A percentile compares a stretch with the other conserved stretches of the same genome.
These are phyloP conservation scores for Larix sibirica DNA, from an alignment of 83 land plant genomes.

Conservation along the genomic window DNA sequence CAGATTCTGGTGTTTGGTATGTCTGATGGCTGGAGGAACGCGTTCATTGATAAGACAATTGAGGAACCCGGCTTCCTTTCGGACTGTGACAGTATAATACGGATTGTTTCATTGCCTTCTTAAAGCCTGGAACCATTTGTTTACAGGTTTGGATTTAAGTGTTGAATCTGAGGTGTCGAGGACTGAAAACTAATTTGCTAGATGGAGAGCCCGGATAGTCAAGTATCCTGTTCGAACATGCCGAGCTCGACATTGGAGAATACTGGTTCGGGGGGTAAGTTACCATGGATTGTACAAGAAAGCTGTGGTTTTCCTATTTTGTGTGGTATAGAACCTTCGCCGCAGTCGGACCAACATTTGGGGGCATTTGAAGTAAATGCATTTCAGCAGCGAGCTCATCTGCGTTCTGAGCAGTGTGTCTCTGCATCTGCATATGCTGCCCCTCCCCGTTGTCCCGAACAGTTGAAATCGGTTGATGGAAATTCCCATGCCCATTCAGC, in stretches of 20 bases:
- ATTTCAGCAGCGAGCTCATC: not conserved
- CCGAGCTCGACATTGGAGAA: not conserved
- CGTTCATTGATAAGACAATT: not conserved
- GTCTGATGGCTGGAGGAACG: not conserved
- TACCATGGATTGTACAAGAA: slow-evolving; percentile 8
- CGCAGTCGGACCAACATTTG: not conserved
- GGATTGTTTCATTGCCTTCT: not conserved
- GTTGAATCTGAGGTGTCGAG: not conserved
- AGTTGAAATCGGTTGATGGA: not conserved
- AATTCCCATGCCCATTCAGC: not conserved
- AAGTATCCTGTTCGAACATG: no score
- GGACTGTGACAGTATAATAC: no score
- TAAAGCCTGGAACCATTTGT: not conserved
- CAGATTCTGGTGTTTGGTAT: not conserved
- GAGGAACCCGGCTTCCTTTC: no score
- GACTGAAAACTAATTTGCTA: not conserved
- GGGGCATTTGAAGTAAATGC: not conserved
- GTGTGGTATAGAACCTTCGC: not conserved
- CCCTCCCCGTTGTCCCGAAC: not conserved
- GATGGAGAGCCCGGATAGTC: not conserved
- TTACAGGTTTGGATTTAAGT: not conserved
- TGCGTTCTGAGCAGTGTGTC: not conserved
- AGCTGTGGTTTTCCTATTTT: not conserved
- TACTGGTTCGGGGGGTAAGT: not conserved
- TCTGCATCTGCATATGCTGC: not conserved